Conservation (phyloP, 2,329 filamentous ascomycete species). For the Diaporthe citriasiana region DNA sequence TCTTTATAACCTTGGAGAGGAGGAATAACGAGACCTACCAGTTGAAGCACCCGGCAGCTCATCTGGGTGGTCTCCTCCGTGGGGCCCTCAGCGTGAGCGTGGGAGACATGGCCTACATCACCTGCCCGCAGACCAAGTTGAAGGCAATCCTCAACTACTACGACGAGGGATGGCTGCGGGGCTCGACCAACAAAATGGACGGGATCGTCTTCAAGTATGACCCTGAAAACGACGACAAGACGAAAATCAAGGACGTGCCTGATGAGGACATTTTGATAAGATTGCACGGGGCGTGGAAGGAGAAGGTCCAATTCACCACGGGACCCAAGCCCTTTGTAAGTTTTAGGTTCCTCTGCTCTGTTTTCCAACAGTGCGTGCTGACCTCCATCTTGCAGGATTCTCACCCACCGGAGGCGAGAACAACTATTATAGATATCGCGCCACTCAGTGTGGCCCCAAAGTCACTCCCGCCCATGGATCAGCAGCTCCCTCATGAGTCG, state of each 20-base stretch:
- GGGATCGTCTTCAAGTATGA: constrained; percentile 94
- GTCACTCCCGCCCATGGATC: constrained; percentile 79
- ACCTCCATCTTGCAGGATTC: constrained; percentile 53
- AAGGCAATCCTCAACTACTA: constrained; percentile 95
- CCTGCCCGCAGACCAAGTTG: constrained; percentile 88
- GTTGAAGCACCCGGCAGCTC: constrained; percentile 93
- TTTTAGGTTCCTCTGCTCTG: constrained; percentile 44
- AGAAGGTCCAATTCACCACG: constrained; percentile 73
- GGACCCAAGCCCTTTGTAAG: constrained; percentile 74
- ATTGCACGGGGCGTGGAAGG: constrained; percentile 89
- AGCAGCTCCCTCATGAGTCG: constrained; percentile 91
- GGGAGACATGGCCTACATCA: constrained; percentile 89
- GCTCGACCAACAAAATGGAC: constrained; percentile 90
- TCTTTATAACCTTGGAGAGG: constrained; percentile 89
- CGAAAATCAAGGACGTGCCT: constrained; percentile 85
- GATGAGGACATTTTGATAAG: constrained; percentile 86
- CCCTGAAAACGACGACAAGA: constrained; percentile 85
- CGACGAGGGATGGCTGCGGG: constrained; percentile 95
- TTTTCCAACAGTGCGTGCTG: constrained; percentile 24
- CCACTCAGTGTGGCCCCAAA: constrained; percentile 87
- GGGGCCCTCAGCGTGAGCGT: constrained; percentile 93
- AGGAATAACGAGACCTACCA: constrained; percentile 92
- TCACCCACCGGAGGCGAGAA: constrained; percentile 71
- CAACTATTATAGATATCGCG: constrained; percentile 87
- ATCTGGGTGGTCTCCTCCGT: constrained; percentile 87